Conservation (phyloP, 2,329 filamentous ascomycete genomes). For the Alternaria sp. region DNA sequence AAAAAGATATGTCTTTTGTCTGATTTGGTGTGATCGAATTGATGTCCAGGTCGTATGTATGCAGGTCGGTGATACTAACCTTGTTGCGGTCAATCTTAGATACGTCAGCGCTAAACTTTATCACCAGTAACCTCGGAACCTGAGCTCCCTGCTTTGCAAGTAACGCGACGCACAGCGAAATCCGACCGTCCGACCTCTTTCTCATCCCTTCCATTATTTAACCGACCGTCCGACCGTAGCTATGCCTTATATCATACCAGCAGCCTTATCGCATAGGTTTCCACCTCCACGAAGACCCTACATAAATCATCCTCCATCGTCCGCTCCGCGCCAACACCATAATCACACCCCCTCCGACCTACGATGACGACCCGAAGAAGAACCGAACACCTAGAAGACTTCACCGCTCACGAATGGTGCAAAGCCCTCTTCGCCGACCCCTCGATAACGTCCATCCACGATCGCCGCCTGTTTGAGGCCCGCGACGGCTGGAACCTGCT, state of each 20-base stretch:
- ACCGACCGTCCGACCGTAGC: not conserved
- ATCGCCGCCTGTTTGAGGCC: constrained; percentile 13
- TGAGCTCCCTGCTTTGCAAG: constrained; percentile 1
- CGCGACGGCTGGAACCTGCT: constrained; percentile 15
- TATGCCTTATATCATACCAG: not conserved
- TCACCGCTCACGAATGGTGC: constrained; percentile 36
- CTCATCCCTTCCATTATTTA: too few species aligned
- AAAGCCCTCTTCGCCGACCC: constrained; percentile 24
- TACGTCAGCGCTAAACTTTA: not conserved
- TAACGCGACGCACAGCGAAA: not conserved
- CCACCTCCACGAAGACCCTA: not conserved
- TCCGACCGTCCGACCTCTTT: not conserved
- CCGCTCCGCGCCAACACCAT: not conserved
- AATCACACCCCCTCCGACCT: not conserved
- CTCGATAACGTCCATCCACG: constrained; percentile 23
- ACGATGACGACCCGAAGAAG: not conserved
- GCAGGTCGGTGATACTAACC: not conserved
- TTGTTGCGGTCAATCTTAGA: not conserved
- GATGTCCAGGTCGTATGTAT: not conserved
- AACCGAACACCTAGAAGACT: constrained; percentile 34
- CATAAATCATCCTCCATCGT: not conserved
- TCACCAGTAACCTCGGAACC: constrained; percentile 7
- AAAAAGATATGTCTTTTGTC: not conserved
- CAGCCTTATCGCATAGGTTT: not conserved
- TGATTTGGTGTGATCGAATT: not conserved